Evolutionary conservation across 1,139 yeast genomes (phyloP), one percentile per base, ranked within the genome.

Genomic region (Hansenula lynferdii): DNA sequence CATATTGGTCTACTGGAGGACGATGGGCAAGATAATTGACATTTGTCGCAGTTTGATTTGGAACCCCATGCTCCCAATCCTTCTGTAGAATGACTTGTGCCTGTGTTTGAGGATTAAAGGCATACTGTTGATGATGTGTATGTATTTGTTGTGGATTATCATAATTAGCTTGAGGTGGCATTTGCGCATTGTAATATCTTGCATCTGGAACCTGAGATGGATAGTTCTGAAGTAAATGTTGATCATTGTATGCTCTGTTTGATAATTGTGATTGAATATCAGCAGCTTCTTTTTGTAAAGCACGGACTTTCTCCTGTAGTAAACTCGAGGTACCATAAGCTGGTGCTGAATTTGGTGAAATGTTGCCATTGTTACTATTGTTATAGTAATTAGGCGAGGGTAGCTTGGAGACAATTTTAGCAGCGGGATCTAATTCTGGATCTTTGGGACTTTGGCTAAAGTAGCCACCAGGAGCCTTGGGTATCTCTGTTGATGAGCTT

Each of bases 261-360:
- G 39, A 33, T 2, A 50, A 32, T 23, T 44, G 54, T 2, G 50
- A 42, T 24, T 48, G 52, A 8, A 48, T 38, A 22, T 38, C 39
- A 2, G 54, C 51, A 6, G 53, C 48, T 16, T 49, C 52, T 23
- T 44, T 31, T 34, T 50, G 54, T 5, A 49, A 27, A 23, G 43
- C 47, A 3, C 44, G 46, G 1, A 48, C 51, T 20, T 49, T 48
- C 32, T 49, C 53, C 14, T 45, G 49, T 8, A 49, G 19, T 2
- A 41, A 22, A 30, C 18, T 14, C 4, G 33, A 21, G 5, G 25
- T 9, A 15, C 22, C 15, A 5, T 17, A 19, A 8, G 19, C 21
- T 11, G 27, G 16, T 17, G n/a, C n/a, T 26, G 11, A 3, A 23
- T 9, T 19, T 9, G 36, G 25, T 18, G 30, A 28, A 4, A 17